Percentiles rank a stretch among this genome's conserved stretches.
Conservation (phyloP, 805 yeast genomes). For the Saccharomycopsis javanensis region DNA sequence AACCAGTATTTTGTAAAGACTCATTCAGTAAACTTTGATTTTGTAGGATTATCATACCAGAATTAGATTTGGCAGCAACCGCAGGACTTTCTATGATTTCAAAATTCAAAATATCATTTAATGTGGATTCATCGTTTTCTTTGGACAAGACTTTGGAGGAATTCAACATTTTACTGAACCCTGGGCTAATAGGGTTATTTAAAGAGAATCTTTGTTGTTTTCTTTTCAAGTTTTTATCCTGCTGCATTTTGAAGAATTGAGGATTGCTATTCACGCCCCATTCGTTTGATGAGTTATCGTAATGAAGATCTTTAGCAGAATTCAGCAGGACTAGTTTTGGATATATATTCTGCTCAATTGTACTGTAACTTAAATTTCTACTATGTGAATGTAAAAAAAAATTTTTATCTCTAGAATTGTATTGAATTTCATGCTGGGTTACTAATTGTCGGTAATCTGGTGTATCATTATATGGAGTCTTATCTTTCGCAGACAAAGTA, state of each 20-base stretch:
- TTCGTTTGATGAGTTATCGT: neutral
- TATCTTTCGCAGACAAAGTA: neutral
- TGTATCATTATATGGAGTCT: neutral
- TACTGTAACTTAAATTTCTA: neutral
- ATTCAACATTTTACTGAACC: neutral
- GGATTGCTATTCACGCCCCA: neutral
- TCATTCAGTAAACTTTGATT: neutral
- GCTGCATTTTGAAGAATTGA: neutral
- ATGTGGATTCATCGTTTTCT: neutral
- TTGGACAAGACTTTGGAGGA: neutral
- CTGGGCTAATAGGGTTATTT: neutral
- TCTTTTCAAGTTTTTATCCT: neutral
- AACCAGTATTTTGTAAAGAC: neutral
- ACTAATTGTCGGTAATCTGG: neutral
- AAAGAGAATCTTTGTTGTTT: neutral
- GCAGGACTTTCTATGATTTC: neutral
- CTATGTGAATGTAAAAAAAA: neutral
- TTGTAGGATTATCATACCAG: neutral
- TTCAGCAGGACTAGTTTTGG: neutral
- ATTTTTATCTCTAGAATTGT: neutral
- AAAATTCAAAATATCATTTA: neutral
- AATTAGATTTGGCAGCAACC: too few species aligned
- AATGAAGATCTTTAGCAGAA: neutral
- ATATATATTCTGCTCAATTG: neutral
- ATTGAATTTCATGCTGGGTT: neutral